Percentiles rank a stretch among this genome's conserved stretches.
Conservation (phyloP, 2,329 filamentous ascomycete genomes). For the Teratosphaeria pseudoeucalypti region DNA sequence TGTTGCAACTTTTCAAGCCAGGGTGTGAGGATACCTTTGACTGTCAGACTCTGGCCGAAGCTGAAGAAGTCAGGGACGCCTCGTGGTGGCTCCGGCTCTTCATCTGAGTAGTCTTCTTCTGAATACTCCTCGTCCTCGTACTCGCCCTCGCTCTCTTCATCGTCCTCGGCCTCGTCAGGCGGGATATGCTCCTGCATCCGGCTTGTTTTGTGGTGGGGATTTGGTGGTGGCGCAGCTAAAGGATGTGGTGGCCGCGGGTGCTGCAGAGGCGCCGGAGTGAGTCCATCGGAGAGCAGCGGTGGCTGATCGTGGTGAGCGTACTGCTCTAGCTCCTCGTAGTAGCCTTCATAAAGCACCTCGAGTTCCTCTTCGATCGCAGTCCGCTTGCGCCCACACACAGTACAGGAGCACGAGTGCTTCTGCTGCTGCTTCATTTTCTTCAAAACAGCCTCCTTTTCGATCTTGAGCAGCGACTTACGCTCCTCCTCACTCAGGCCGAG, state of each 20-base stretch:
- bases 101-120: conserved; percentile 56
- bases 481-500: conserved; percentile 87
- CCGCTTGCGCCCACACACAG: conserved; percentile 89
- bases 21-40: conserved; percentile 55
- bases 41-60: conserved; percentile 93
- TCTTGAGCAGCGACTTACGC: conserved; percentile 88
- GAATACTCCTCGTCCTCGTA: conserved; percentile 49
- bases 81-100: conserved; percentile 42
- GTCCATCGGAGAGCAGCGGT: conserved; percentile 42
- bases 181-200: conserved; percentile 61
- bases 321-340: conserved; percentile 95
- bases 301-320: conserved; percentile 79
- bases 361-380: conserved; percentile 97
- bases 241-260: conserved; percentile 31
- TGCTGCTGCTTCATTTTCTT: conserved; percentile 99
- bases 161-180: conserved; percentile 43
- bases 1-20: conserved; percentile 25
- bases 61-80: conserved; percentile 78
- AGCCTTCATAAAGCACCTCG: conserved; percentile 94
- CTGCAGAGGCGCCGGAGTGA: conserved; percentile 50
- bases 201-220: conserved; percentile 55
- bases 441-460: conserved; percentile 94
- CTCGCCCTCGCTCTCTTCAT: conserved; percentile 27
- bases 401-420: conserved; percentile 97
- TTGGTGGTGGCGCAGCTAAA: conserved; percentile 21